Base-by-base conservation (phyloP, 129 eudicot genomes). In the Helianthus tuberosus region DNA sequence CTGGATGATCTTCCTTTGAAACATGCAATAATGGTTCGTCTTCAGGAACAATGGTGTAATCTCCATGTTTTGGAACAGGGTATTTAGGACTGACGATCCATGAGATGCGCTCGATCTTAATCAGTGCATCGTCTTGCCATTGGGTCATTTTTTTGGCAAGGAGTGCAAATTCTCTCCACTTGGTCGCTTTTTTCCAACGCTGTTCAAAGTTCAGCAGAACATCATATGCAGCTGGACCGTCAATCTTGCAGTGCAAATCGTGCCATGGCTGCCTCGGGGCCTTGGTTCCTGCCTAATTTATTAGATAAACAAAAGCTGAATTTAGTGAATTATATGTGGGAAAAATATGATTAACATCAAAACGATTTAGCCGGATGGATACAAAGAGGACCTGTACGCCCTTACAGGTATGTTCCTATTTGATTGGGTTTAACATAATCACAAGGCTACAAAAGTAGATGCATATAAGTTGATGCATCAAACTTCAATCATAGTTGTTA, bases 201-300 rank as follows among this genome's bases (percentile, higher is more conserved):
- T 94, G 97, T 73, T 93, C 98, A 72, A 94, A 94, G 82, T 94
- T 94, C 79, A 85, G 52, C 52, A 94, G 97, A 38, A 90, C 91
- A 81, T 94, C 98, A 85, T 94, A 94, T 43, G 98, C 98, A 77
- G 98, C 98, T 72, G 96, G 98, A 29, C 98, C 98, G n/a, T 94
- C 98, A 74, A 94, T 86, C 80, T 75, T 83, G 85, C 96, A 80
- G 84, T 94, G 98, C 62, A 90, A 82, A 59, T 94, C 98, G 85
- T 94, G 98, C 98, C 98, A 94, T 73, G 98, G 98, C 80, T 94
- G 86, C 77, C 98, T 88, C 15, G 98, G 98, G 73, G 97, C 97
- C 83, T 86, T 86, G 46, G 82, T 88, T 73, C 97, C 98, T 52
- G 79, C 83, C 98, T 93, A 55, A 61, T 61, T 61, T 60, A 77